Evolutionary conservation across 352 stramenopile genomes (phyloP), one percentile per base, ranked within the genome.

Genomic region (Albugo laibachii): DNA sequence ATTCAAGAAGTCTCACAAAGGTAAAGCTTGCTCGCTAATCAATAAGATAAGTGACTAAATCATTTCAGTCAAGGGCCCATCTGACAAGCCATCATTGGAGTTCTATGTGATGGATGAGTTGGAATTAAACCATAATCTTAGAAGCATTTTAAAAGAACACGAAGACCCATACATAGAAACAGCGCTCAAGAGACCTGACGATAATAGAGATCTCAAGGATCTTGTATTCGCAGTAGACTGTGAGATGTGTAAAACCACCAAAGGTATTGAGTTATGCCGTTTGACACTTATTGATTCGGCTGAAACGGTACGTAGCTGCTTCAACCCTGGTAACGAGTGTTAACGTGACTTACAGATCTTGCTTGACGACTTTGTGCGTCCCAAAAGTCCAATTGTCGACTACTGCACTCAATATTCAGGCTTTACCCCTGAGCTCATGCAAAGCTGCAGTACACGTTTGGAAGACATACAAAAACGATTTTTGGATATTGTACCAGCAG

Each of bases 401-500:
- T 93, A 93, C 47, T 87, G 71, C 43, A 93, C 80, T 19, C 66
- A 83, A 53, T 93, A 75, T 56, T 86, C 69, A 0, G 80, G 80
- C 27, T 87, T 93, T 53, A 88, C 76, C 13, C 56, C 53, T 16
- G 70, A 89, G 0, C 87, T 85, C 40, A 82, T 91, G 63, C 69
- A 83, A 46, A 52, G 43, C 13, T 84, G 69, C 15, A 75, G 56
- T 13, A 83, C 58, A 49, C 61, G 57, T 4, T 56, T 92, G 4
- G 52, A 51, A n/a, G 65, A 85, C 20, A 66, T 80, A n/a, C 77
- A 91, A 48, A 34, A 69, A 11, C 58, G 56, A 10, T 77, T 91
- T 34, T 45, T 87, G 2, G 43, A 60, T 12, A 45, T 79, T 38
- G 66, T 86, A 0, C 63, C 75, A 5, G 65, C 69, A 0, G 61